phyloP scores from a whole-genome alignment of 2,329 filamentous ascomycete species.

The Sclerotinia sclerotiorum region DNA sequence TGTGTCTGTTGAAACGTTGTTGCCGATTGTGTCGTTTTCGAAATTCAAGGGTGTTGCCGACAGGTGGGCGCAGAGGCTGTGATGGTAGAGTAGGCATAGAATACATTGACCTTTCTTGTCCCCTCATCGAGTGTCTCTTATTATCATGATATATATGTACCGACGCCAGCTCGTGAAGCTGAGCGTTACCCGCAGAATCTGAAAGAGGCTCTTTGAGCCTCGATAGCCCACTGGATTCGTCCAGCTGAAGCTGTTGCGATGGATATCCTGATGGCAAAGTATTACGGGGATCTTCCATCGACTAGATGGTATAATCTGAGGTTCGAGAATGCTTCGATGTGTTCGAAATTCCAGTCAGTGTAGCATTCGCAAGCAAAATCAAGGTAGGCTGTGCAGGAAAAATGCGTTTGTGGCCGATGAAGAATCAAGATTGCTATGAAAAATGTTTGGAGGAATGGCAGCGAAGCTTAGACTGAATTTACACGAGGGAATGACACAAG shows the following conservation, averaged over 20 bases:
- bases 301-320: constrained; percentile 20
- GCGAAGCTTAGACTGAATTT: constrained; percentile 28
- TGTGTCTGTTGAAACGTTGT: constrained; percentile 37
- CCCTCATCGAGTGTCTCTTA: constrained; percentile 32
- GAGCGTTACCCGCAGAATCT: constrained; percentile 38
- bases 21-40: constrained; percentile 40
- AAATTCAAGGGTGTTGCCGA: constrained; percentile 34
- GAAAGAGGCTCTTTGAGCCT: constrained; percentile 36
- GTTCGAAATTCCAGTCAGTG: constrained; percentile 27
- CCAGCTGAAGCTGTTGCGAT: constrained; percentile 28
- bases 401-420: constrained; percentile 30
- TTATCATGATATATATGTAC: constrained; percentile 35
- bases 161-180: constrained; percentile 36
- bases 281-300: constrained; percentile 37
- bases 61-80: constrained; percentile 30
- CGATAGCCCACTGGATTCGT: constrained; percentile 30
- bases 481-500: constrained; percentile 37
- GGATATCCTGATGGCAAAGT: constrained; percentile 33
- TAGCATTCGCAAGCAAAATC: constrained; percentile 24
- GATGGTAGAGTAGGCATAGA: constrained; percentile 36
- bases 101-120: constrained; percentile 32
- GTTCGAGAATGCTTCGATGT: constrained; percentile 37
- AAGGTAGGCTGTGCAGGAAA: constrained; percentile 29
- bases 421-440: constrained; percentile 39
- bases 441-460: constrained; percentile 41